Base-by-base conservation (phyloP, 2,329 filamentous ascomycete species). In the Cladophialophora chaetospira region DNA sequence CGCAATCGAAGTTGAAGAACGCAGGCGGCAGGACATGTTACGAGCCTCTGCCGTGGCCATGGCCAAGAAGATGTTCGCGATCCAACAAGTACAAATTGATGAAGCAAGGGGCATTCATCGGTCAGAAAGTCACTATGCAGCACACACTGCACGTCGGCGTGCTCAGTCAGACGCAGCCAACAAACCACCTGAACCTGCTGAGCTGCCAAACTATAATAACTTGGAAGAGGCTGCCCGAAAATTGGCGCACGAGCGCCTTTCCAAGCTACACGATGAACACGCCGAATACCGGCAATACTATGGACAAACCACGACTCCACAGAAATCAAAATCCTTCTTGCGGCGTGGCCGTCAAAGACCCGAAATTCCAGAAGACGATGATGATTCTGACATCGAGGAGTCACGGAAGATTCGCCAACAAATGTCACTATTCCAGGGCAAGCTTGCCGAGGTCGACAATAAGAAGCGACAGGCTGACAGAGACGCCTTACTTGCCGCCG, bases 181-280 rank as follows among this genome's bases (percentile, higher is more conserved):
- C 23, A 31, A 55, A 21, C 44, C 52, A 26, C 46, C 51, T 15
- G 10, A 23, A 8, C 25, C 43, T 5, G 56, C 50, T 21, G 36
- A 60, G 15, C 11, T 56, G n/a, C 57, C 60, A 13, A 58, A 63
- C 40, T 69, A 68, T 44, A 62, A 64, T 61, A 87, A 85, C 60
- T 79, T 97, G 1, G 91, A 97, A 69, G 91, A 96, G 67, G 87
- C 88, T 4, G 93, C 93, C 0, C 91, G 94, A 67, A 91, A 87
- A 67, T 82, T 94, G 53, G 92, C 93, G 0, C 86, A 92, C 55
- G 89, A 95, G 70, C 85, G 91, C 31, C 77, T 97, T 21, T 84
- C 89, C 4, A 93, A 88, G 69, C 84, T 97, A 57, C 85, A 93
- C 36, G 82, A 88, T 55, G 87, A 92, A 56, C 79, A 86, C 65